Base-by-base conservation (phyloP, 805 yeast genomes). In the Yamadazyma endophytica region DNA sequence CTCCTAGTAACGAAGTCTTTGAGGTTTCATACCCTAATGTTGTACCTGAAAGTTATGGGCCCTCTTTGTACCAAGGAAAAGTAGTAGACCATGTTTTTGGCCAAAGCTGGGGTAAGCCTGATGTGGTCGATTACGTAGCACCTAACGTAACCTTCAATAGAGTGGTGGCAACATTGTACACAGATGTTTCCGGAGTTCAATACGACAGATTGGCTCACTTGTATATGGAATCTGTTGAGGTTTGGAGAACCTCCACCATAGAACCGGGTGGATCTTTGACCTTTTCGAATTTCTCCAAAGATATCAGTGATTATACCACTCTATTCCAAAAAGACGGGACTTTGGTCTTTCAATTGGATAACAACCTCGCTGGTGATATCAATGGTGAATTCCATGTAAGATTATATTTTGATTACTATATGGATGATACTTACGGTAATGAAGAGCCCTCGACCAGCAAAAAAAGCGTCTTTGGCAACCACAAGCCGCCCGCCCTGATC, bases 221-320 rank as follows among this genome's bases (percentile, higher is more conserved):
- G 27, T 79, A 70, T 44, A 54, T 82, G 19, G 67, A 68, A 35
- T 84, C 79, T 19, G 63, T 70, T 11, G 83, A 83, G 40, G 60
- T 86, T 23, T 86, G 95, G 95, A 73, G 95, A 55, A 78, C 86
- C 1, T 80, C 90, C 2, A 87, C 95, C 2, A 77, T 35, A 56
- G 79, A 45, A 55, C 95, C 95, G 3, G 60, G 63, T 27, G 54
- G 58, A 26, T 50, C 47, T 9, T 43, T 58, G 2, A 70, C 72
- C 7, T 72, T 64, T 41, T 73, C 82, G 16, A 46, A 54, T 4
- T 58, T 70, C 33, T 60, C 69, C 18, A 85, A 82, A 49, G 95
- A 87, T 50, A 70, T 84, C 1, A 68, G 88, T 2, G 51, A 59
- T 11, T 84, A 73, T 49, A 45, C 66, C 6, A 41, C 60, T 0